phyloP scores from a whole-genome alignment of 371 early-diverging fungal species.

The Mucor piriformis region DNA sequence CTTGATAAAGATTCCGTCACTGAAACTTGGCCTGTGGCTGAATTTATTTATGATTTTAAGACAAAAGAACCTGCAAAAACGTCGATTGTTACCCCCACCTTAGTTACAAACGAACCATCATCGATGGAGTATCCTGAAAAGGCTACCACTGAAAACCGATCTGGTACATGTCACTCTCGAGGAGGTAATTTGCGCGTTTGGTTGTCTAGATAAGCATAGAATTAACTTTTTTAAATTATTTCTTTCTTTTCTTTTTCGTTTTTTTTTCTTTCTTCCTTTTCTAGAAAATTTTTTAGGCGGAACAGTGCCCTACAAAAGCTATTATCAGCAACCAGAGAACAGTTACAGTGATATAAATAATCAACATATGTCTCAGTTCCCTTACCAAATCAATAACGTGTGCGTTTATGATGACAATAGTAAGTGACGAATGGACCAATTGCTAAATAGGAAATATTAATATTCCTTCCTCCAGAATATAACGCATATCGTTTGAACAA shows the following conservation, averaged over 20 bases:
- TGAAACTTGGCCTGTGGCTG: slow-evolving; percentile 32
- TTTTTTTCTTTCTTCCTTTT: neutral
- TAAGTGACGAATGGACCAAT: slow-evolving; percentile 4
- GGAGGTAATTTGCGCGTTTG: neutral
- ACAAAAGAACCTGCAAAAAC: neutral
- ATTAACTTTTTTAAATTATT: neutral
- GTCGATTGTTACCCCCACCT: neutral
- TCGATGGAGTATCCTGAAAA: neutral
- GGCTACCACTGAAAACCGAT: neutral
- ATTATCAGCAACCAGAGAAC: slow-evolving; percentile 12
- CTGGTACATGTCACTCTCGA: neutral
- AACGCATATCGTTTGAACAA: slow-evolving; percentile 5
- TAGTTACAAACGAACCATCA: neutral
- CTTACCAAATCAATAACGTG: neutral
- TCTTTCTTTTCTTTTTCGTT: neutral
- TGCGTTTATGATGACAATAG: slow-evolving; percentile 8
- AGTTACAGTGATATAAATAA: slow-evolving; percentile 1
- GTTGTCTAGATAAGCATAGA: neutral
- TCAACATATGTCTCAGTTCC: neutral
- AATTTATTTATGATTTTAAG: slow-evolving; percentile 32
- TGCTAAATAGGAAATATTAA: neutral
- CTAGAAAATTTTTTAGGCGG: slow-evolving; percentile 18
- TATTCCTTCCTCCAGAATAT: slow-evolving; percentile 7
- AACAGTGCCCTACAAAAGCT: slow-evolving; percentile 3
- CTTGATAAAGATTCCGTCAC: slow-evolving; percentile 27